Conservation (phyloP, 208 protist genomes). For the Leishmania martiniquensis region DNA sequence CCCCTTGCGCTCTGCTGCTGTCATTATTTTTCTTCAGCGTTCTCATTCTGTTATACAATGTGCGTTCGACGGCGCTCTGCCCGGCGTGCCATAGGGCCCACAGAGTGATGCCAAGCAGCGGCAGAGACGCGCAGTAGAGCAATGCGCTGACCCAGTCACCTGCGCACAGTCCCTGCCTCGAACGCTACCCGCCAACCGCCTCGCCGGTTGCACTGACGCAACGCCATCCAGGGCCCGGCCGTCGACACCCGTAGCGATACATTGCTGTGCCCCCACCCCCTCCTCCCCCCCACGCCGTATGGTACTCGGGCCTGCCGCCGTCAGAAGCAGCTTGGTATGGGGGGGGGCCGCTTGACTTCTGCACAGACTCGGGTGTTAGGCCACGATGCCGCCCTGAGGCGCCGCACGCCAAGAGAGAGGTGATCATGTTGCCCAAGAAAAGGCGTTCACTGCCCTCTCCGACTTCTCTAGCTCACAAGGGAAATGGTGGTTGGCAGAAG, state of each 20-base stretch:
- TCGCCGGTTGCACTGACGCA: neutral
- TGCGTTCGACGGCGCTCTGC: neutral
- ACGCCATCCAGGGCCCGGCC: neutral
- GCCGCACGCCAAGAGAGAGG: neutral
- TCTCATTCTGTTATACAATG: neutral
- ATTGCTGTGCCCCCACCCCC: neutral
- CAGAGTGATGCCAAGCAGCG: neutral
- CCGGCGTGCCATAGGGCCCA: neutral
- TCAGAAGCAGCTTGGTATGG: neutral
- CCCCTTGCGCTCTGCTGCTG: neutral
- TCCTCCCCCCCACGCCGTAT: neutral
- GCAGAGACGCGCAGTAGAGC: neutral
- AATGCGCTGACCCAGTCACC: neutral
- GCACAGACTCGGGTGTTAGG: neutral
- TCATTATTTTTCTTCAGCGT: neutral
- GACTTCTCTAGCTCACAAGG: neutral
- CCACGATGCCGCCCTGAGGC: neutral
- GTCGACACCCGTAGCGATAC: neutral
- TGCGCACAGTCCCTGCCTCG: neutral
- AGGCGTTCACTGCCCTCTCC: neutral
- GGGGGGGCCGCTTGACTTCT: neutral
- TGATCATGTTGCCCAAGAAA: neutral
- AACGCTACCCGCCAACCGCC: neutral
- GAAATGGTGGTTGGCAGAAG: neutral
- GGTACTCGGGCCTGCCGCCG: neutral